Evolutionary conservation across 1,284 basidiomycete genomes (phyloP).

Genomic region (Austroboletus niveus): DNA sequence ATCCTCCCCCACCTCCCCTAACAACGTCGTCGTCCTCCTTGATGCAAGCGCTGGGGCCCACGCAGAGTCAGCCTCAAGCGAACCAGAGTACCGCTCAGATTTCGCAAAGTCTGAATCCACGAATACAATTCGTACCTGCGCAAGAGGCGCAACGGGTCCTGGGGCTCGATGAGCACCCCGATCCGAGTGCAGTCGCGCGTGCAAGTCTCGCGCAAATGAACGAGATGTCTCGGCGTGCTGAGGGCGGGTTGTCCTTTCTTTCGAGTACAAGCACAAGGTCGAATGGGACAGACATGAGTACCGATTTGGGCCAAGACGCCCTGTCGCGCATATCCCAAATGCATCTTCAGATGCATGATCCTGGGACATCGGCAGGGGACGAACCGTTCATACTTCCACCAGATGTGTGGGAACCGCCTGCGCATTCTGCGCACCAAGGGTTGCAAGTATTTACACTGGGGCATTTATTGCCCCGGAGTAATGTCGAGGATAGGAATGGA

Average conservation of each 20-base stretch:
- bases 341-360: conserved; percentile 24
- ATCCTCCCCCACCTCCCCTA: conserved; percentile 10
- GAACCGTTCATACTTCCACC: conserved; percentile 40
- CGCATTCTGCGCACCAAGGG: conserved; percentile 51
- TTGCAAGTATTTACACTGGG: conserved; percentile 82
- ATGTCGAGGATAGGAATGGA: conserved; percentile 50
- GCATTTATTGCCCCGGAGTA: conserved; percentile 65
- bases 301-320: conserved; percentile 11
- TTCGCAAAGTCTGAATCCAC: conserved; percentile 16
- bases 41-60: conserved; percentile 23
- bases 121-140: conserved; percentile 51
- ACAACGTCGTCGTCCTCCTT: conserved; percentile 25
- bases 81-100: conserved; percentile 9
- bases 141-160: conserved; percentile 60
- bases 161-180: conserved; percentile 37
- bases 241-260: conserved; percentile 42
- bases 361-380: conserved; percentile 29
- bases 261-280: conserved; percentile 8
- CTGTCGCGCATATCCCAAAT: conserved; percentile 25
- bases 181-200: conserved; percentile 53
- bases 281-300: conserved; percentile 16
- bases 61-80: conserved; percentile 12
- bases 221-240: conserved; percentile 64
- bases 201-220: conserved; percentile 69
- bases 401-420: conserved; percentile 29